Conservation (phyloP, 352 stramenopile genomes). For the Phytopythium kandeliae region DNA sequence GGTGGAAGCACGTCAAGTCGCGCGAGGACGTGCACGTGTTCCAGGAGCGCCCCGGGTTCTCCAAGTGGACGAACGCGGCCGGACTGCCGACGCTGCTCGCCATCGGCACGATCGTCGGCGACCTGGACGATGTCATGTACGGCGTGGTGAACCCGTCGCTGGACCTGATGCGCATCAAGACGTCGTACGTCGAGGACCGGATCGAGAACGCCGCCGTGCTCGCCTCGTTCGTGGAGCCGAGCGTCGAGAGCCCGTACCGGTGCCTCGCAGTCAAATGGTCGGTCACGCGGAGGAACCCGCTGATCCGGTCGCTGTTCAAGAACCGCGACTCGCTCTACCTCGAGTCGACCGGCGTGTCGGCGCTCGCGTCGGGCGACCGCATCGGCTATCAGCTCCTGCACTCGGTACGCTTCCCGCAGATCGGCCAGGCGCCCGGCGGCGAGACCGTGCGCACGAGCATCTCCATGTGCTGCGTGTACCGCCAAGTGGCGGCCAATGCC, state of each 20-base stretch:
- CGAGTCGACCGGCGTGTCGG: constrained; percentile 40
- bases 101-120: constrained; percentile 31
- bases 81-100: constrained; percentile 25
- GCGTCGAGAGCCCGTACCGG: constrained; percentile 35
- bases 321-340: constrained; percentile 60
- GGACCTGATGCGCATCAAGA: constrained; percentile 45
- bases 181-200: constrained; percentile 43
- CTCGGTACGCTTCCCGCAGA: constrained; percentile 52
- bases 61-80: constrained; percentile 6
- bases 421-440: constrained; percentile 21
- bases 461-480: constrained; percentile 44
- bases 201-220: constrained; percentile 44
- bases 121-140: constrained; percentile 47
- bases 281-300: constrained; percentile 33
- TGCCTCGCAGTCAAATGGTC: constrained; percentile 47
- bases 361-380: constrained; percentile 30
- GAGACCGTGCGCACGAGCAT: constrained; percentile 43
- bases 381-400: constrained; percentile 61
- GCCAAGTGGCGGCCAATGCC: constrained; percentile 34
- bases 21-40: constrained; percentile 23
- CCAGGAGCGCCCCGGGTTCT: constrained; percentile 12
- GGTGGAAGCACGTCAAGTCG: constrained; percentile 24
- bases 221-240: constrained; percentile 26
- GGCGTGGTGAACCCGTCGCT: constrained; percentile 35
- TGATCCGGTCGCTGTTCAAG: constrained; percentile 38